These are phyloP conservation scores for Parafenestella ontariensis DNA, from an alignment of 2,329 filamentous ascomycete genomes.

Conservation along the genomic window DNA sequence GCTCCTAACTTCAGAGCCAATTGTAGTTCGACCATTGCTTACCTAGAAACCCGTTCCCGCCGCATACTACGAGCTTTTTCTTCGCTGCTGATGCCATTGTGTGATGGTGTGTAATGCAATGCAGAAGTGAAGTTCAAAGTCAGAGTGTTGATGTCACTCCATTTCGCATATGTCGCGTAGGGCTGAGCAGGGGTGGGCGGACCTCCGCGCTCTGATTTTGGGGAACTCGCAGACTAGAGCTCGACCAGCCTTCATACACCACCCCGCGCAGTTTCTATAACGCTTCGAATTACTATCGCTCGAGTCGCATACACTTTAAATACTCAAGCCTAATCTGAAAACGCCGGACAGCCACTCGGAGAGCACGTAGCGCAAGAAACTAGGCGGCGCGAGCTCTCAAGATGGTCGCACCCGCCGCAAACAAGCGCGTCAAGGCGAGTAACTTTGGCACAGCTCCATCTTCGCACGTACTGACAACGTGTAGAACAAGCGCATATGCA, in stretches of 20 bases:
- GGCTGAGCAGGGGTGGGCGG: constrained; percentile 18
- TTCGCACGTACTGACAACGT: constrained; percentile 20
- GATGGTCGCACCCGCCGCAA: constrained; percentile 62
- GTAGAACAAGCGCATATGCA: constrained; percentile 51
- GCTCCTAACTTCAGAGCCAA: not conserved
- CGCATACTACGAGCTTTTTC: constrained; percentile 88
- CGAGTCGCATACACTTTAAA: not conserved
- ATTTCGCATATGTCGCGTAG: constrained; percentile 17
- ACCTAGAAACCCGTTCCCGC: constrained; percentile 91
- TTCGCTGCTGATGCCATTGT: constrained; percentile 63
- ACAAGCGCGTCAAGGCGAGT: constrained; percentile 59
- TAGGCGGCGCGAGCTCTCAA: constrained; percentile 14
- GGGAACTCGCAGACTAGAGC: not conserved
- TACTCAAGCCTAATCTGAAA: not conserved
- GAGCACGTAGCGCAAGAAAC: not conserved
- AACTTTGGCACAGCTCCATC: not conserved
- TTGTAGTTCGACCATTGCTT: constrained; percentile 33
- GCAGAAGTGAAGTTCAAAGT: constrained; percentile 11
- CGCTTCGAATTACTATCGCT: not conserved
- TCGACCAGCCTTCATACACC: not conserved
- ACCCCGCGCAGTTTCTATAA: not conserved
- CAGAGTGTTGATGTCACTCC: constrained; percentile 47
- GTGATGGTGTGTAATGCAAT: constrained; percentile 3
- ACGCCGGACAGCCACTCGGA: too few relatives aligned
- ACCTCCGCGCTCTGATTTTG: not conserved